Evolutionary conservation across 2,329 filamentous ascomycete genomes (phyloP).

Genomic region (Chaetomiaceae sp.): DNA sequence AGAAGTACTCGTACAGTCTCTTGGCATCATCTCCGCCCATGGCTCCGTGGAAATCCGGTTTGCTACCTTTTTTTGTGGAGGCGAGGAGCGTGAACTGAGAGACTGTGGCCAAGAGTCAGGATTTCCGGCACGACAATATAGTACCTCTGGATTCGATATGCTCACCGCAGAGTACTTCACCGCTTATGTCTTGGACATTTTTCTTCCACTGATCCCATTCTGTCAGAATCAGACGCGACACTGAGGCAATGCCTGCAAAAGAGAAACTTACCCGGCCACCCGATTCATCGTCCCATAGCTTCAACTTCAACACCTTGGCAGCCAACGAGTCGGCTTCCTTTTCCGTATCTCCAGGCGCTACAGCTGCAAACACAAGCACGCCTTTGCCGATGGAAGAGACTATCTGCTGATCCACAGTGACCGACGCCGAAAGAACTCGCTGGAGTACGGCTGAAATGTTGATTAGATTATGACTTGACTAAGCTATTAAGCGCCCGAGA

Average conservation of each 20-base stretch:
- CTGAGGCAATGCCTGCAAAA: conserved; percentile 1
- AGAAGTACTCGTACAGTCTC: conserved; percentile 78
- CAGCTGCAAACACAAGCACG: conserved; percentile 83
- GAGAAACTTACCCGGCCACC: conserved; percentile 54
- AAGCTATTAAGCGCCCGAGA: not conserved
- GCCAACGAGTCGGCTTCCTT: conserved; percentile 84
- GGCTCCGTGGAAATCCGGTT: conserved; percentile 90
- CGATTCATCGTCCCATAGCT: conserved; percentile 80
- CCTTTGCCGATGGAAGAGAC: conserved; percentile 90
- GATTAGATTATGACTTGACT: not conserved
- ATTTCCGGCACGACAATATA: too few relatives aligned
- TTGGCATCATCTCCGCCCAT: conserved; percentile 73
- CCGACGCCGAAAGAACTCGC: conserved; percentile 88
- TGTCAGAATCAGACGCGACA: conserved; percentile 10
- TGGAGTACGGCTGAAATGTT: conserved; percentile 71
- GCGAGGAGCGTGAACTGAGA: conserved; percentile 95
- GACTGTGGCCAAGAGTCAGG: conserved; percentile 48
- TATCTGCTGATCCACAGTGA: conserved; percentile 86
- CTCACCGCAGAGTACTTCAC: conserved; percentile 91
- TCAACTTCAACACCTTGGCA: conserved; percentile 81
- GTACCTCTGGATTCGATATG: not conserved
- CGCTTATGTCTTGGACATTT: conserved; percentile 79
- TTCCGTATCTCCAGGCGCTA: conserved; percentile 83
- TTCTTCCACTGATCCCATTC: conserved; percentile 70
- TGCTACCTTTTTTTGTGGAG: conserved; percentile 90